A percentile compares a stretch with the other conserved stretches of the same genome.
Evolutionary conservation across 768 basidiomycete species (phyloP).

Genomic region (Pisolithus microcarpus): DNA sequence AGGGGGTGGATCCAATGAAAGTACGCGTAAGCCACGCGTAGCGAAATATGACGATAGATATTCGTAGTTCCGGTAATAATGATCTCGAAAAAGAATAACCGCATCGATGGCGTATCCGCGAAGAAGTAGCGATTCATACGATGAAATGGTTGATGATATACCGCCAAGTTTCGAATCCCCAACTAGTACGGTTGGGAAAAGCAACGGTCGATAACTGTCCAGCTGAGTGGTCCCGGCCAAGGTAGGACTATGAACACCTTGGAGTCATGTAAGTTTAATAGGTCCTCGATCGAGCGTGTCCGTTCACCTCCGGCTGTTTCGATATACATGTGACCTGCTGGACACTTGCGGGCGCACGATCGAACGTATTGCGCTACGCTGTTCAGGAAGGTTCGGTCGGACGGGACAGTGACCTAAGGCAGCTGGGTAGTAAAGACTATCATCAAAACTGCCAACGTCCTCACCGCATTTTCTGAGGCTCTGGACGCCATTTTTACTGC

Average conservation of each 20-base stretch:
- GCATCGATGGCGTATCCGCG: slow-evolving; percentile 86
- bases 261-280: too few relatives aligned
- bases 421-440: slow-evolving; percentile 4
- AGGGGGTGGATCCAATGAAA: slow-evolving; percentile 55
- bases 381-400: slow-evolving; percentile 60
- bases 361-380: slow-evolving; percentile 60
- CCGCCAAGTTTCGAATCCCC: slow-evolving; percentile 89
- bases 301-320: slow-evolving; percentile 93
- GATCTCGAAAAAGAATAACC: slow-evolving; percentile 75
- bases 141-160: slow-evolving; percentile 86
- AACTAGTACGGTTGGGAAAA: slow-evolving; percentile 80
- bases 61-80: slow-evolving; percentile 82
- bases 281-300: slow-evolving; percentile 9
- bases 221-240: slow-evolving; percentile 77
- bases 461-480: slow-evolving; percentile 26
- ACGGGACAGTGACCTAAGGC: slow-evolving; percentile 33
- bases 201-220: slow-evolving; percentile 79
- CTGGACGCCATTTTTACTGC: slow-evolving; percentile 52
- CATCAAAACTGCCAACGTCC: slow-evolving; percentile 3
- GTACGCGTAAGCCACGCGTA: slow-evolving; percentile 56
- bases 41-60: slow-evolving; percentile 77
- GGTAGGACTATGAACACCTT: slow-evolving; percentile 90
- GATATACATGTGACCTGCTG: slow-evolving; percentile 60
- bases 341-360: slow-evolving; percentile 34
- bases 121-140: slow-evolving; percentile 87